Base-by-base conservation (phyloP, 805 yeast genomes). In the Torulaspora delbrueckii region DNA sequence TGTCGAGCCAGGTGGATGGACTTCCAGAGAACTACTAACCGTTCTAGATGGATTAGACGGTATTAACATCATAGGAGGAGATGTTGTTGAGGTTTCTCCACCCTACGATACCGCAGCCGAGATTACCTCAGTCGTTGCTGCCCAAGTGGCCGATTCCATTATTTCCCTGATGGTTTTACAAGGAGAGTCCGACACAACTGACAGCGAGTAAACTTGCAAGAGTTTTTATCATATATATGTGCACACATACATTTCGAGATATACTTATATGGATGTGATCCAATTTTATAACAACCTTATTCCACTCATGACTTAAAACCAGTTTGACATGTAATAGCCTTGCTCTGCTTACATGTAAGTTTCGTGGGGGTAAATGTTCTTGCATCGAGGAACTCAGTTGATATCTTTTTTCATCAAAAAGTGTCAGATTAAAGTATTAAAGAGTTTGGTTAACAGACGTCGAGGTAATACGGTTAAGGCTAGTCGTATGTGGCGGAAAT, bases 61-160 rank as follows among this genome's bases (percentile, higher is more conserved):
- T 2, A 47, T 75, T 32, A 64, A 74, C 48, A 56, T 75, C 28
- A 62, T 75, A 35, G 79, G 79, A 33, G 78, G 73, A 45, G 79
- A 75, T 50, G 76, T 75, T 36, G 79, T 75, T 18, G 79, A 75
- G 51, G 79, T 75, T 37, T 67, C 78, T 31, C 86, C 87, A 3
- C 80, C 85, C 1, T 81, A 67, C 51, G 84, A 82, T 53, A 74
- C 77, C 27, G 75, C 73, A 43, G 74, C 81, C 19, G 86, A 76
- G 51, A 71, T 75, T 46, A 82, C 88, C 4, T 75, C 82, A 12
- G 65, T 81, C 48, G 81, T 82, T 3, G 88, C 84, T 3, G 80
- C 84, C 2, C 82, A 80, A 48, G 78, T 79, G 40, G 78, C 77
- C 37, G 81, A 76, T 53, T 71, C 72, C 13, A 60, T 74, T 37